phyloP scores from a whole-genome alignment of 2,329 filamentous ascomycete genomes.

The Penicillium thymicola region DNA sequence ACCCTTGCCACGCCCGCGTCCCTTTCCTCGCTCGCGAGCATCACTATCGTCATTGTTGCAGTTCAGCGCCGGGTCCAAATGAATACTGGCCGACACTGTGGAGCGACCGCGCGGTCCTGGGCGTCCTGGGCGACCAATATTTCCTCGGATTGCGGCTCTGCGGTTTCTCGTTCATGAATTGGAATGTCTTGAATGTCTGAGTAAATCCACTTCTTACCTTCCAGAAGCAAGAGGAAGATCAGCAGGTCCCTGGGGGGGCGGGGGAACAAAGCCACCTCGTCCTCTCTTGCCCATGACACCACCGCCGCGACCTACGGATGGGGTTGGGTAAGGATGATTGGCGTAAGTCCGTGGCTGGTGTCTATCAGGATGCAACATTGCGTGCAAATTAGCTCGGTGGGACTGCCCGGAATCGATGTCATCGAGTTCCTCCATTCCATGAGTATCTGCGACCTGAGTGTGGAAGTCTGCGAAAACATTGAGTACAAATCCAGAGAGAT shows the following conservation, averaged over 20 bases:
- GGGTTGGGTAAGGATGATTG: background rate
- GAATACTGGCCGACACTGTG: background rate
- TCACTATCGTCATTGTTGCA: background rate
- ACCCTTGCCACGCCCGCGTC: background rate
- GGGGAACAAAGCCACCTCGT: background rate
- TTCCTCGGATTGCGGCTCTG: background rate
- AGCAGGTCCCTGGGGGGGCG: background rate
- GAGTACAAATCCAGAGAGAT: background rate
- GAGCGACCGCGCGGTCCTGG: background rate
- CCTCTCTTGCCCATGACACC: background rate
- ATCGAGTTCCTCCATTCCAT: background rate
- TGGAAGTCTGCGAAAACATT: background rate
- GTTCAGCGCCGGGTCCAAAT: conserved; percentile 1
- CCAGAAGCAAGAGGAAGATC: background rate
- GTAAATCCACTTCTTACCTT: background rate
- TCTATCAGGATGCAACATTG: background rate
- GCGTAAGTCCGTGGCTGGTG: background rate
- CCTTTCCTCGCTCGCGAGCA: background rate
- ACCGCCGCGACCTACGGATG: background rate
- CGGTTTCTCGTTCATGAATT: background rate
- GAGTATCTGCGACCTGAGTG: background rate
- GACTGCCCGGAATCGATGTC: background rate
- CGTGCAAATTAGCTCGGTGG: background rate
- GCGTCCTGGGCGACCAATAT: background rate
- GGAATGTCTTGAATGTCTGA: background rate